phyloP scores from a whole-genome alignment of 2,329 filamentous ascomycete genomes.

The Penicillium glabrum region DNA sequence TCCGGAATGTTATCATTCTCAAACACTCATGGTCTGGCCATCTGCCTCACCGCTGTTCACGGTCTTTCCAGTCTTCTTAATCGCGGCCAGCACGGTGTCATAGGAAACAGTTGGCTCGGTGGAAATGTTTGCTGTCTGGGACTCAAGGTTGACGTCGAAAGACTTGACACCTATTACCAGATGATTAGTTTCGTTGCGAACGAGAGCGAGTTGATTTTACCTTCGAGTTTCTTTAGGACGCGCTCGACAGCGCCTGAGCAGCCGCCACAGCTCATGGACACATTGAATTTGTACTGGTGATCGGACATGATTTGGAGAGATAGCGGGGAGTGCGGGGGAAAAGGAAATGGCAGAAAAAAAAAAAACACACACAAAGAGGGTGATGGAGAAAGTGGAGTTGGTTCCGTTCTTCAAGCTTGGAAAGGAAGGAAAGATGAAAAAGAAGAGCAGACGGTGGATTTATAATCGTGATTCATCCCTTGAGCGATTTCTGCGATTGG shows the following conservation, averaged over 20 bases:
- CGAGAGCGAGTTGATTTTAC: conserved; percentile 46
- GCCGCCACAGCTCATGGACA: conserved; percentile 91
- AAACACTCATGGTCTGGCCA: conserved; percentile 40
- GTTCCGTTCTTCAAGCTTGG: background rate
- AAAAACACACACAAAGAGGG: background rate
- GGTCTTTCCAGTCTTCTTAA: conserved; percentile 93
- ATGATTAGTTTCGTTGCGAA: background rate
- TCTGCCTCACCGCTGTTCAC: conserved; percentile 65
- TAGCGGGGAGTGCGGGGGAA: conserved; percentile 7
- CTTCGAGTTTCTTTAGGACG: conserved; percentile 87
- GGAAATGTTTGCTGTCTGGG: conserved; percentile 76
- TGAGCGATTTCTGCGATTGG: conserved; percentile 22
- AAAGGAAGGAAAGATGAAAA: no score
- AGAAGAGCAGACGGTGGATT: background rate
- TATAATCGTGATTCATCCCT: conserved; percentile 8
- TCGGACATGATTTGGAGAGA: conserved; percentile 60
- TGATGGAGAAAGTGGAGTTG: background rate
- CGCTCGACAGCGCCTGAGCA: conserved; percentile 93
- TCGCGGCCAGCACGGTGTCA: conserved; percentile 79
- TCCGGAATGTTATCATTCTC: conserved; percentile 1
- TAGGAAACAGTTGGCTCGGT: conserved; percentile 70
- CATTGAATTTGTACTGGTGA: conserved; percentile 93
- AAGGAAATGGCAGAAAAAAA: background rate
- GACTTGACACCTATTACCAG: conserved; percentile 70
- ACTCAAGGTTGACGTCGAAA: conserved; percentile 84